Base-by-base conservation (phyloP, 2,329 filamentous ascomycete genomes). In the Xylaria hypoxylon region DNA sequence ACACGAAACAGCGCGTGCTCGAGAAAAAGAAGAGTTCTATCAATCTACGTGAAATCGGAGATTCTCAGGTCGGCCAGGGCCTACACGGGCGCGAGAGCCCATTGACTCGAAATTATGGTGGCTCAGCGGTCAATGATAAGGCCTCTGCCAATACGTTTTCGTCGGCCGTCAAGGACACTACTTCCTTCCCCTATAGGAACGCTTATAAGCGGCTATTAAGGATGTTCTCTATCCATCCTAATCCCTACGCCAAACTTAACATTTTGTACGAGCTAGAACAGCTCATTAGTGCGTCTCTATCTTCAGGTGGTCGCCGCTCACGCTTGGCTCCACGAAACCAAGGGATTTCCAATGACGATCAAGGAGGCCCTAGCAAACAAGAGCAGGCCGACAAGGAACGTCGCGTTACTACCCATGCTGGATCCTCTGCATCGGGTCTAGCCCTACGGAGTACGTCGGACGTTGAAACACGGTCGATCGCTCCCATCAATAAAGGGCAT, bases 201-300 rank as follows among this genome's bases (percentile, higher is more conserved):
- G 92, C 94, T 0, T 97, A 97, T 75, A 86, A 89, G 70, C 89
- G 90, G 13, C 84, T 98, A 1, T 83, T 98, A 35, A 89, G 89
- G 69, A 94, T 93, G 81, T 97, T 99, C 72, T 93, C 92, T 47
- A 92, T 94, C 3, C 92, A 96, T 71, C 92, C 93, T 0, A 97
- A 96, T 75, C 96, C 96, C 0, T 92, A 92, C 71, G 86, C 88
- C 24, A 99, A 99, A 79, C 85, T 99, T 13, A 90, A 91, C 70
- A 91, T 92, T 0, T 83, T 98, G 4, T 89, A 91, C 67, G 93
- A 97, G 77, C 84, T 99, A 5, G 90, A 96, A 74, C 88, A 91
- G 47, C 85, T 99, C 51, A 92, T 97, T 63, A 83, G 92, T 28
- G 92, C 92, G 1, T 95, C 91, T 0, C 80, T 95, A 13, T 88